Conservation (phyloP, 306 rosid species). For the Cyclanthera cordifolia region DNA sequence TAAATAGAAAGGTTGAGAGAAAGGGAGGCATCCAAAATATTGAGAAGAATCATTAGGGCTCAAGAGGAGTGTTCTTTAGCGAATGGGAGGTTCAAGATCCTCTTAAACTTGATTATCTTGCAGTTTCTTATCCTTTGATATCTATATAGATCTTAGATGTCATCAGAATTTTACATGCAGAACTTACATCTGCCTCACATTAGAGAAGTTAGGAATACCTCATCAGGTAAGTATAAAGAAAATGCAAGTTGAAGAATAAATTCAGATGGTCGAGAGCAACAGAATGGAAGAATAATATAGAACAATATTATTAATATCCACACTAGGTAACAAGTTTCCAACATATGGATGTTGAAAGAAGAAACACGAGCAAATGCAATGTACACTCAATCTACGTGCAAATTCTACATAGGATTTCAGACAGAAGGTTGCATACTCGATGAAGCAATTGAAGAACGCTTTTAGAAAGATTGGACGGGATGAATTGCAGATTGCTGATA, state of each 20-base stretch:
- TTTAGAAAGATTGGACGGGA: not conserved
- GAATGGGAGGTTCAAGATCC: too few species aligned
- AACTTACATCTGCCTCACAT: not conserved
- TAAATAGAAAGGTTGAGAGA: too few species aligned
- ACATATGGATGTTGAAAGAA: constrained; percentile 4
- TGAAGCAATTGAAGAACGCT: not conserved
- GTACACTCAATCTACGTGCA: not conserved
- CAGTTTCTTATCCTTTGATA: too few species aligned
- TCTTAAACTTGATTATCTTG: too few species aligned
- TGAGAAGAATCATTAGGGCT: too few species aligned
- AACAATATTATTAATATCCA: constrained; percentile 10
- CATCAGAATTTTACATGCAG: not conserved
- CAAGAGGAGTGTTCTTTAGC: too few species aligned
- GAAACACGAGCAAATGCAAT: not conserved
- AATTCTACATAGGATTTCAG: not conserved
- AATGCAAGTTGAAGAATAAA: not conserved
- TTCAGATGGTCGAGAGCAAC: not conserved
- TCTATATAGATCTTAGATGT: too few species aligned
- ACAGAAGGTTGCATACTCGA: constrained; percentile 4
- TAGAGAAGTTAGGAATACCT: not conserved
- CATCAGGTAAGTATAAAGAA: not conserved
- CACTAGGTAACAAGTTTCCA: not conserved
- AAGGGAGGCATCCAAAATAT: too few species aligned
- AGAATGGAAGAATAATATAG: not conserved
- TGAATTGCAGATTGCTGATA: not conserved